These are phyloP conservation scores for Gossypium sturtianum DNA, from an alignment of 345 rosid species.

Conservation along the genomic window DNA sequence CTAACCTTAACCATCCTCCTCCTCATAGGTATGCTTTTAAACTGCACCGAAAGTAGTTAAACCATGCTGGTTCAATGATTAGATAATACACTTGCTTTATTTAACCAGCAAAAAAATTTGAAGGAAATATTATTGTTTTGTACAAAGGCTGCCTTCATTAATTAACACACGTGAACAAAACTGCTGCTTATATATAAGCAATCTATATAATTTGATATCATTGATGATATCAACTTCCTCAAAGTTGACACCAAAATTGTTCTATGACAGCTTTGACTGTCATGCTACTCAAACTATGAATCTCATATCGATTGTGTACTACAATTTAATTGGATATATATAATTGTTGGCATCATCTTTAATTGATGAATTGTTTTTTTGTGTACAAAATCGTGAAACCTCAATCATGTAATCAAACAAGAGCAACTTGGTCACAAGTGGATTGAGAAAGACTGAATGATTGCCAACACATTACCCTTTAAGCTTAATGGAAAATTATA, in stretches of 20 bases:
- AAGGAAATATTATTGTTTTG: not conserved
- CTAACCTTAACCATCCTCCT: constrained; percentile 10
- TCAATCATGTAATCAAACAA: no score
- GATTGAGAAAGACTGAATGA: no score
- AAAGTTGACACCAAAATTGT: not conserved
- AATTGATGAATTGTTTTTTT: no score
- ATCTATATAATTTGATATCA: not conserved
- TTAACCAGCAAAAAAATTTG: not conserved
- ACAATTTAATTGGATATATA: no score
- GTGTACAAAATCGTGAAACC: no score
- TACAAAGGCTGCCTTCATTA: constrained; percentile 1
- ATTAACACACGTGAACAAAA: constrained; percentile 21
- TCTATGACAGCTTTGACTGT: not conserved
- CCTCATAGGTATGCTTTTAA: constrained; percentile 1
- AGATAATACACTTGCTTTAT: not conserved
- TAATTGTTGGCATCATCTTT: no score
- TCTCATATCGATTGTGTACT: no score
- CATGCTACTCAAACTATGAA: no score
- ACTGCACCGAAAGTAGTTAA: constrained; percentile 30
- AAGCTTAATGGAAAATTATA: not conserved
- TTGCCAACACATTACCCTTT: no score
- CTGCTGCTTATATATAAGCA: not conserved
- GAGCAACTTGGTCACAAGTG: no score
- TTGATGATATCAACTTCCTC: not conserved
- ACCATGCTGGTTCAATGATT: constrained; percentile 11